A percentile compares a stretch with the other conserved stretches of the same genome.
Evolutionary conservation across 345 rosid genomes (phyloP).

Genomic region (Citrus medica): DNA sequence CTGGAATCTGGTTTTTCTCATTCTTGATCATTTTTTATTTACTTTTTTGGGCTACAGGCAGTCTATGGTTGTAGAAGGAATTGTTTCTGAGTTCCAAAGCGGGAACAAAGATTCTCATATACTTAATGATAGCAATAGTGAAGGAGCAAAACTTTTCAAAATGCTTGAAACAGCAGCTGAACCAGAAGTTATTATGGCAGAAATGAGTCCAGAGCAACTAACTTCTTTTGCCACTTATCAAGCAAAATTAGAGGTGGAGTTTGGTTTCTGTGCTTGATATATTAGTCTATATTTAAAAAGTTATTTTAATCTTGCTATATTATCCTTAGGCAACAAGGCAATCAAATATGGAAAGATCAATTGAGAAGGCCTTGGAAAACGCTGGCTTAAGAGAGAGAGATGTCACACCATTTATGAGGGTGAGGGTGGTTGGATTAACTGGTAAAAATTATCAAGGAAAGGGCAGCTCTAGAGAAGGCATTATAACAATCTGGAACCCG

Average conservation of each 20-base stretch:
- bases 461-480: constrained; percentile 52
- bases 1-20: not conserved
- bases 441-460: constrained; percentile 33
- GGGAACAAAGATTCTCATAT: constrained; percentile 33
- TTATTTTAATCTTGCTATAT: constrained; percentile 20
- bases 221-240: constrained; percentile 63
- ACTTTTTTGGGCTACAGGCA: constrained; percentile 47
- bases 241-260: constrained; percentile 69
- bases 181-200: constrained; percentile 93
- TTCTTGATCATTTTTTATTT: not conserved
- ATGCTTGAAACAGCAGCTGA: constrained; percentile 83
- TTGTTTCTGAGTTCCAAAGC: constrained; percentile 60
- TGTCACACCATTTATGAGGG: constrained; percentile 84
- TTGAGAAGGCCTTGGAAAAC: constrained; percentile 64
- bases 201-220: constrained; percentile 84
- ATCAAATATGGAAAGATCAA: constrained; percentile 54
- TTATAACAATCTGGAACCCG: constrained; percentile 92
- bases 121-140: constrained; percentile 62
- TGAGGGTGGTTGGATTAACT: constrained; percentile 74
- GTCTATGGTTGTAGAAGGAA: constrained; percentile 58
- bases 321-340: constrained; percentile 61
- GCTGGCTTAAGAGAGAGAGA: constrained; percentile 74
- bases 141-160: constrained; percentile 73
- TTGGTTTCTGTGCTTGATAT: constrained; percentile 12
- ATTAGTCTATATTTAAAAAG: constrained; percentile 5